Conservation (phyloP, 1,284 basidiomycete species). For the Neonothopanus nambi region DNA sequence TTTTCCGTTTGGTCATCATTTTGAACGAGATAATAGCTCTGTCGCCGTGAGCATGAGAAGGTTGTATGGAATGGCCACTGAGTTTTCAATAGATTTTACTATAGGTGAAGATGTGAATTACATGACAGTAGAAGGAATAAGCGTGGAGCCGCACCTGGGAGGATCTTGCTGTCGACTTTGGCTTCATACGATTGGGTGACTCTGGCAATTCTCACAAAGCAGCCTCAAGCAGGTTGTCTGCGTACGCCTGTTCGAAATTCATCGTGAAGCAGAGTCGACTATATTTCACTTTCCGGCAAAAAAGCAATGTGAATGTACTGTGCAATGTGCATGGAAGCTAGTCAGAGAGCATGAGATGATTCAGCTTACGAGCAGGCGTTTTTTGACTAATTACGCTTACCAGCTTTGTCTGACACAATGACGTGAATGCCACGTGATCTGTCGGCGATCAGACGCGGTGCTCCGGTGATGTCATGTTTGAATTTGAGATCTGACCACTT, state of each 20-base stretch:
- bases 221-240: slow-evolving; percentile 89
- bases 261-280: slow-evolving; percentile 96
- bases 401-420: too few relatives aligned
- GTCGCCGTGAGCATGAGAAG: slow-evolving; percentile 86
- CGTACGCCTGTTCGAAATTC: slow-evolving; percentile 86
- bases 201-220: slow-evolving; percentile 91
- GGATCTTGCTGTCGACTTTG: slow-evolving; percentile 82
- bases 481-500: too few relatives aligned
- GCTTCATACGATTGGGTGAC: slow-evolving; percentile 97
- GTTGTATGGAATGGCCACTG: slow-evolving; percentile 88
- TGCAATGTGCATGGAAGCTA: too few relatives aligned
- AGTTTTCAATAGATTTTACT: slow-evolving; percentile 92
- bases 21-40: slow-evolving; percentile 93
- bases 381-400: too few relatives aligned
- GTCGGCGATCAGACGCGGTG: too few relatives aligned
- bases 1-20: slow-evolving; percentile 90
- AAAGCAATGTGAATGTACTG: too few relatives aligned
- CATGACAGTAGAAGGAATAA: too few relatives aligned
- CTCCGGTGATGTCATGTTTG: too few relatives aligned
- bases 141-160: slow-evolving; percentile 59
- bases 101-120: not conserved
- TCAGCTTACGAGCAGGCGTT: too few relatives aligned
- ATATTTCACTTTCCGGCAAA: too few relatives aligned
- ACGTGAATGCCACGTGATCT: too few relatives aligned
- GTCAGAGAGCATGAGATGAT: too few relatives aligned